These are phyloP conservation scores for Cladorrhinum sp. DNA, from an alignment of 2,329 filamentous ascomycete species.

Conservation along the genomic window DNA sequence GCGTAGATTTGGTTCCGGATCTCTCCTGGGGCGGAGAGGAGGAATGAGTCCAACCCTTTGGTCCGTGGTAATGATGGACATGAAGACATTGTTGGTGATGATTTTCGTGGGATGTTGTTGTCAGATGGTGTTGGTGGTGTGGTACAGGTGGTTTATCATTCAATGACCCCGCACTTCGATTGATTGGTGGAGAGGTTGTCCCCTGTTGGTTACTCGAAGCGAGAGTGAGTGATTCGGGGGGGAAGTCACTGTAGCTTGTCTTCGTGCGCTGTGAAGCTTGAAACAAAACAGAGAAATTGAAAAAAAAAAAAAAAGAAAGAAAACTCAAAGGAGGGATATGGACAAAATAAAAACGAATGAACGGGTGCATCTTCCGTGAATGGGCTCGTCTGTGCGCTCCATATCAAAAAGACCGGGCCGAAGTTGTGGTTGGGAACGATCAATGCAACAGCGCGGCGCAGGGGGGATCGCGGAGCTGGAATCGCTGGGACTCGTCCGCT, in stretches of 20 bases:
- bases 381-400: too few relatives aligned
- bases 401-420: neutral
- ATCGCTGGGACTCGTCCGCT: neutral
- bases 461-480: neutral
- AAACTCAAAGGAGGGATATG: neutral
- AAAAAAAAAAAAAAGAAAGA: neutral
- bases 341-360: neutral
- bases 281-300: too few relatives aligned
- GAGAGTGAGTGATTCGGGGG: too few relatives aligned
- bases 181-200: neutral
- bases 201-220: neutral
- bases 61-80: neutral
- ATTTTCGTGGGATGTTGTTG: neutral
- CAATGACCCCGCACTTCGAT: neutral
- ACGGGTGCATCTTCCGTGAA: neutral
- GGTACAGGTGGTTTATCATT: neutral
- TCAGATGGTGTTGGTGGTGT: neutral
- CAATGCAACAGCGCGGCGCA: neutral
- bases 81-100: neutral
- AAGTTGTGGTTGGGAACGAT: neutral
- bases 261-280: too few relatives aligned
- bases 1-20: conserved; percentile 25
- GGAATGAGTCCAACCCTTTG: neutral
- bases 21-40: conserved; percentile 19
- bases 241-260: too few relatives aligned